Base-by-base conservation (phyloP, 495 filamentous ascomycete species). In the Jackrogersella multiformis region DNA sequence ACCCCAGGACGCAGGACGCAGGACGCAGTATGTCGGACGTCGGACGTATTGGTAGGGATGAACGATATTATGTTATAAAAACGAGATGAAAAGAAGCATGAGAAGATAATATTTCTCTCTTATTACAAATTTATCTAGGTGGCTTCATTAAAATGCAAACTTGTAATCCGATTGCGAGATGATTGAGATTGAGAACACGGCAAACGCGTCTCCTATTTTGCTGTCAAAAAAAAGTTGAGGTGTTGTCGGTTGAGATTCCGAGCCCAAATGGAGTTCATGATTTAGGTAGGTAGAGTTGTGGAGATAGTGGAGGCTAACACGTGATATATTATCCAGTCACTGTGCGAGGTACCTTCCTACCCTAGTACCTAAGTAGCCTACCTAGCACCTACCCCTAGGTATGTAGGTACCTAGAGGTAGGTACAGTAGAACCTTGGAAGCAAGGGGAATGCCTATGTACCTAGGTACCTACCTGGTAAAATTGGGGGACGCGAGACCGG, bases 251-350 rank as follows among this genome's bases (percentile, higher is more conserved):
- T 28, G 28, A 55, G 24, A 21, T 58, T 55, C 55, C 54, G 55
- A 64, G 60, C 59, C 59, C 55, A 69, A 69, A 69, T 69, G 49
- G 60, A 60, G 42, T 38, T 53, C 32, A 45, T 52, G 65, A 42
- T 63, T 63, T 58, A 52, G 64, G 51, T 68, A 62, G 35, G 30
- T 21, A 12, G 34, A 46, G 10, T 15, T 64, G 66, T 69, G 60
- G 66, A 56, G 66, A 69, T 64, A 9, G n/a, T 49, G 45, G 45
- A 32, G 45, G 5, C 24, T 15, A 10, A 32, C 45, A 49, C 45
- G 45, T 49, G 45, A 49, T 49, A 13, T 30, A 18, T 1, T 8
- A 5, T 48, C 12, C 45, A 45, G 45, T 13, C 3, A 3, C 8
- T 20, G n/a, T 49, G 26, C 45, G 26, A 49, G n/a, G 45, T 49